Evolutionary conservation across 2,329 filamentous ascomycete species (phyloP).

Genomic region (Ceratocystis albifundus): DNA sequence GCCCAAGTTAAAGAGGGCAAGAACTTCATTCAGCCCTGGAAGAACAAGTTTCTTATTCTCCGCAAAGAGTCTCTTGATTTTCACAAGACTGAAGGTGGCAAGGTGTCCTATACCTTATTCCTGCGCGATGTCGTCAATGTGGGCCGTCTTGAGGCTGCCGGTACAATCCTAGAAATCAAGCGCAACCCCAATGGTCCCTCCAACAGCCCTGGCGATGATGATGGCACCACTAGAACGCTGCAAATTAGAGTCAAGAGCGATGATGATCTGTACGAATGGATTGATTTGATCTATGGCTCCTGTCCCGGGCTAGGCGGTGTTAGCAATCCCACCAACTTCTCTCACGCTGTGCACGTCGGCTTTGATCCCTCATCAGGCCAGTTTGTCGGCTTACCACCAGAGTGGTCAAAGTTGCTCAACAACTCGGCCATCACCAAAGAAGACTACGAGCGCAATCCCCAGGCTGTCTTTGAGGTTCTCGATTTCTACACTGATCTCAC

Average conservation of each 20-base stretch:
- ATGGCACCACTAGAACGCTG: constrained; percentile 68
- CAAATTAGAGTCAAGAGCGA: constrained; percentile 92
- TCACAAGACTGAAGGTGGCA: constrained; percentile 79
- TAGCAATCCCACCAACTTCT: constrained; percentile 97
- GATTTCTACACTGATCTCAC: constrained; percentile 79
- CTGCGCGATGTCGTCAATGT: constrained; percentile 84
- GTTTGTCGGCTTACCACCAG: constrained; percentile 84
- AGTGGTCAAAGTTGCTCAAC: constrained; percentile 95
- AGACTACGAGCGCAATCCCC: constrained; percentile 93
- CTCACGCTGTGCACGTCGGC: constrained; percentile 90
- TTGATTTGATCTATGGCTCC: constrained; percentile 92
- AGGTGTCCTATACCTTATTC: constrained; percentile 73
- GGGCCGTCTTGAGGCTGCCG: constrained; percentile 78
- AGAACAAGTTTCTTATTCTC: constrained; percentile 81
- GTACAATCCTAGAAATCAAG: constrained; percentile 89
- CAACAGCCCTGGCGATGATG: constrained; percentile 63
- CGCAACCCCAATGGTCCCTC: constrained; percentile 57
- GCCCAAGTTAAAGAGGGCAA: constrained; percentile 84
- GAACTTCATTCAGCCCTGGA: constrained; percentile 75
- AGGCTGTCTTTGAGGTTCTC: constrained; percentile 68
- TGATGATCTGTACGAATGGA: constrained; percentile 97
- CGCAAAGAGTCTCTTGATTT: constrained; percentile 91
- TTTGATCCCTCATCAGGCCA: constrained; percentile 93
- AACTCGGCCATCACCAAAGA: constrained; percentile 96
- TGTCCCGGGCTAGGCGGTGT: constrained; percentile 97